phyloP scores from a whole-genome alignment of 352 stramenopile genomes.

The Peronospora belbahrii region DNA sequence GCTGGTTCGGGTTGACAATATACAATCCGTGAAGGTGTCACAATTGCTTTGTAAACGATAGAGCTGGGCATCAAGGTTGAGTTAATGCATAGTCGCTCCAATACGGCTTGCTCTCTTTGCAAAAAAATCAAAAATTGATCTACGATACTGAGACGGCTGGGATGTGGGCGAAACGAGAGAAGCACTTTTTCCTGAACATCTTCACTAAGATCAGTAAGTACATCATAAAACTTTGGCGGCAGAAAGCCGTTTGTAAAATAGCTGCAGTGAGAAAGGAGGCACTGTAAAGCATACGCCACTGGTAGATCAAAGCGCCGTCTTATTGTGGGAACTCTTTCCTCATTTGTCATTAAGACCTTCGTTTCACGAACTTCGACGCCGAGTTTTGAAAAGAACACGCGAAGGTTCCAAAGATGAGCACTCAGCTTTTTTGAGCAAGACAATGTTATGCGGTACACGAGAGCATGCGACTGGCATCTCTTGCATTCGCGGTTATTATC shows the following conservation, averaged over 20 bases:
- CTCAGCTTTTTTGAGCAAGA: constrained; percentile 11
- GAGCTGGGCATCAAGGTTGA: constrained; percentile 8
- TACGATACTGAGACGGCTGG: constrained; percentile 13
- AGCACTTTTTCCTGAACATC: constrained; percentile 41
- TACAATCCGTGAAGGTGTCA: constrained; percentile 60
- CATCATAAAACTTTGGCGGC: constrained; percentile 30
- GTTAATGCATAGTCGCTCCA: constrained; percentile 22
- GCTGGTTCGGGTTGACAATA: constrained; percentile 46
- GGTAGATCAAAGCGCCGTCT: constrained; percentile 14
- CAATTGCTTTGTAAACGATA: constrained; percentile 53
- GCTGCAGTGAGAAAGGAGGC: constrained; percentile 38
- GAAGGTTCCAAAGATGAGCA: constrained; percentile 33
- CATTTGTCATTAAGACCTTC: constrained; percentile 16
- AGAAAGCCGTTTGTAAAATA: constrained; percentile 41
- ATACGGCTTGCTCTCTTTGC: constrained; percentile 20
- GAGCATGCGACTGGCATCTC: constrained; percentile 30
- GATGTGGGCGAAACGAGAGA: constrained; percentile 27
- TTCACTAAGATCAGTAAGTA: constrained; percentile 23
- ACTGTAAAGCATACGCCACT: constrained; percentile 46
- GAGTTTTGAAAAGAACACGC: constrained; percentile 40
- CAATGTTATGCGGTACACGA: constrained; percentile 30
- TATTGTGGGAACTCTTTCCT: not conserved
- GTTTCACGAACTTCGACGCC: constrained; percentile 43
- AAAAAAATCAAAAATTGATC: constrained; percentile 35
- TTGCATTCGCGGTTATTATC: constrained; percentile 25